Conservation (phyloP, 805 yeast genomes). For the Myxozyma sirexii region DNA sequence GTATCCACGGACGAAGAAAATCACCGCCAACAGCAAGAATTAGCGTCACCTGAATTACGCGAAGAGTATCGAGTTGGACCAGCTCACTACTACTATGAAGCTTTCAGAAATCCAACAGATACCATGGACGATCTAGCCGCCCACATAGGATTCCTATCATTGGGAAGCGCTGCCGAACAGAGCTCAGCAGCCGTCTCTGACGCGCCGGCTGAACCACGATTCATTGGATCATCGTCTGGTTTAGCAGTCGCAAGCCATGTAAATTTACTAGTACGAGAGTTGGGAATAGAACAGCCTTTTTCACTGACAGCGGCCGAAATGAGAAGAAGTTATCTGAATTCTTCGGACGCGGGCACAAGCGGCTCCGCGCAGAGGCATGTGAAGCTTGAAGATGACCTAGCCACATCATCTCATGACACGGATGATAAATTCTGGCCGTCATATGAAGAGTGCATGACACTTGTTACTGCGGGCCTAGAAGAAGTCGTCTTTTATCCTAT, state of each 20-base stretch:
- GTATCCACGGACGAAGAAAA: neutral
- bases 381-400: neutral
- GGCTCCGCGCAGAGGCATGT: neutral
- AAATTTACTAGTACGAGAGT: constrained; percentile 9
- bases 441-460: constrained; percentile 15
- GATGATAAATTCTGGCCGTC: constrained; percentile 20
- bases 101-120: constrained; percentile 28
- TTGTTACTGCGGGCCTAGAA: constrained; percentile 10
- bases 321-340: constrained; percentile 9
- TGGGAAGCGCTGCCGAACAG: constrained; percentile 31
- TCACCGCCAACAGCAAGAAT: neutral
- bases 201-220: constrained; percentile 30
- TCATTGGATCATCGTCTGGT: constrained; percentile 29
- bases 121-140: constrained; percentile 27
- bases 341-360: neutral
- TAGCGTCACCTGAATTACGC: neutral
- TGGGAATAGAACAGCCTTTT: constrained; percentile 14
- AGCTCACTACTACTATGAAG: constrained; percentile 31
- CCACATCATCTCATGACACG: neutral
- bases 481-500: constrained; percentile 27
- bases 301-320: constrained; percentile 12
- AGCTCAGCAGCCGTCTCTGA: constrained; percentile 15
- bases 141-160: constrained; percentile 27
- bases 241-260: constrained; percentile 22
- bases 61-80: constrained; percentile 27